Percentiles rank a stretch among this genome's conserved stretches.
phyloP scores from a whole-genome alignment of 768 basidiomycete genomes.

The Russula virescens region DNA sequence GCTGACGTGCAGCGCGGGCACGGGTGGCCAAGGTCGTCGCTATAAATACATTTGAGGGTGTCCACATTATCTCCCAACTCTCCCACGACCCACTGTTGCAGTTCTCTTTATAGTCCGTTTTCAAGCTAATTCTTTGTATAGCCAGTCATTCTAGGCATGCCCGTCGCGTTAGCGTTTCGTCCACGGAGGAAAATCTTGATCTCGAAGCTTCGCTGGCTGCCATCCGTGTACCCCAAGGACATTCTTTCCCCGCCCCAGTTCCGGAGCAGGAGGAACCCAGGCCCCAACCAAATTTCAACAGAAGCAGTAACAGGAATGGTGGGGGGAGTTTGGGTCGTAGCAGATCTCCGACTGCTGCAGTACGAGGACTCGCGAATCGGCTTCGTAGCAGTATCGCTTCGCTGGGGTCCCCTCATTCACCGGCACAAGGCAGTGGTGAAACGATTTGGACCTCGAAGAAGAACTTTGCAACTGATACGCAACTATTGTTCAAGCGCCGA shows the following conservation, averaged over 20 bases:
- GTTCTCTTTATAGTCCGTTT: not conserved
- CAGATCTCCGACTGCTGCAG: conserved; percentile 19
- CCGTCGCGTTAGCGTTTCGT: conserved; percentile 24
- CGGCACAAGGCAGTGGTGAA: conserved; percentile 31
- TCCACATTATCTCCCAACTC: not conserved
- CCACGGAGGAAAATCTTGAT: conserved; percentile 26
- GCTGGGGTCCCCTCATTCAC: conserved; percentile 46
- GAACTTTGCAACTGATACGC: conserved; percentile 79
- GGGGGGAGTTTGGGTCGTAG: conserved; percentile 14
- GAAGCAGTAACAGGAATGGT: not conserved
- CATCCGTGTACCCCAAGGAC: conserved; percentile 8
- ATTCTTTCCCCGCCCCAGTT: conserved; percentile 17
- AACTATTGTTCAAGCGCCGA: conserved; percentile 82
- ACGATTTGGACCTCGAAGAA: conserved; percentile 71
- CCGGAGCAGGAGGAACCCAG: conserved; percentile 19
- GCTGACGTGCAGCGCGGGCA: not conserved
- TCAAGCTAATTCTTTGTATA: conserved; percentile 5
- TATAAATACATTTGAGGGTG: not conserved
- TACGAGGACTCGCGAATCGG: conserved; percentile 35
- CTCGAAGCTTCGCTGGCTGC: conserved; percentile 29
- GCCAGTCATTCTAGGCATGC: conserved; percentile 21
- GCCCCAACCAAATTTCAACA: not conserved
- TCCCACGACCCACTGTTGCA: not conserved
- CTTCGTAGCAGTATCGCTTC: conserved; percentile 40
- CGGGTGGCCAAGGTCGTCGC: not conserved